Conservation (phyloP, 2,329 filamentous ascomycete genomes). For the Zelopaecilomyces penicillatus region DNA sequence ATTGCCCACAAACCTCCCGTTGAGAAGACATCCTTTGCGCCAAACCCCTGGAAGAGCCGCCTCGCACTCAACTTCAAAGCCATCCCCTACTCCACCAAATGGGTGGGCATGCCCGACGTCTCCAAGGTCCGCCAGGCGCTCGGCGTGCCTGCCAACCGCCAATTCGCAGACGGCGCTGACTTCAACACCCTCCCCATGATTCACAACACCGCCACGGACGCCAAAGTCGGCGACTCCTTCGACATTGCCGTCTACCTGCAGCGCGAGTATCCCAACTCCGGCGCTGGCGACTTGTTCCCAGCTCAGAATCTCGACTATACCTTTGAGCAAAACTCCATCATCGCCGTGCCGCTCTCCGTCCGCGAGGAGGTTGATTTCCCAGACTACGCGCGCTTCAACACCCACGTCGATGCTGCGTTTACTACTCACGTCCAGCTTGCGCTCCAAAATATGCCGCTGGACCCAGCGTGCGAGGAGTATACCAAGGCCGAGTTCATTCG, state of each 20-base stretch:
- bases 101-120: slow-evolving; percentile 47
- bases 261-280: slow-evolving; percentile 36
- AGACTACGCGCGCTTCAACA: slow-evolving; percentile 44
- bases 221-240: slow-evolving; percentile 51
- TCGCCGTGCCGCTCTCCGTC: slow-evolving; percentile 31
- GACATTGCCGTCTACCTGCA: slow-evolving; percentile 57
- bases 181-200: slow-evolving; percentile 55
- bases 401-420: slow-evolving; percentile 46
- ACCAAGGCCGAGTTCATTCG: slow-evolving; percentile 39
- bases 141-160: slow-evolving; percentile 40
- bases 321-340: slow-evolving; percentile 13
- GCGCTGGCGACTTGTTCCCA: slow-evolving; percentile 41
- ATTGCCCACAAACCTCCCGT: slow-evolving; percentile 28
- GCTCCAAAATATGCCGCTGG: slow-evolving; percentile 37
- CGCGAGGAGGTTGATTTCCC: slow-evolving; percentile 16
- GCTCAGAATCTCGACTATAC: slow-evolving; percentile 31
- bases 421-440: slow-evolving; percentile 34
- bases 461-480: slow-evolving; percentile 37
- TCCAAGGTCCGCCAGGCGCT: slow-evolving; percentile 37
- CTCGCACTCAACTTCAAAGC: slow-evolving; percentile 35
- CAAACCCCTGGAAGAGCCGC: slow-evolving; percentile 27
- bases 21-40: slow-evolving; percentile 14
- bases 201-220: slow-evolving; percentile 31
- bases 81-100: slow-evolving; percentile 28
- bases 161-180: slow-evolving; percentile 46